These are phyloP conservation scores for Trebouxia sp. DNA, from an alignment of 139 green algal genomes.

Conservation along the genomic window DNA sequence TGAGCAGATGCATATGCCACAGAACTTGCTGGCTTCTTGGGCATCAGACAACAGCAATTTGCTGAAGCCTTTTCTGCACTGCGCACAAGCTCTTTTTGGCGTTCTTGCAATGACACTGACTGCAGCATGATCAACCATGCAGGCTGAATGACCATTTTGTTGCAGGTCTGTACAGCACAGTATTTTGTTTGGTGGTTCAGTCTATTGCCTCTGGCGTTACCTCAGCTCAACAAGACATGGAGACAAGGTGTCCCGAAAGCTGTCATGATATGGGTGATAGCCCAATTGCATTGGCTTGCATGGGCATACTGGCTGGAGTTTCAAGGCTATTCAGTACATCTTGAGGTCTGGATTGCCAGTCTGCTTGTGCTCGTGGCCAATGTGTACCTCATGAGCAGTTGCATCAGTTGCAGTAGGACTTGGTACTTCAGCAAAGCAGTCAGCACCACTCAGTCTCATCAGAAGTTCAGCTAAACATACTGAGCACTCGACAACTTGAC, in stretches of 20 bases:
- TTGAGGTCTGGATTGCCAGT: slow-evolving; percentile 64
- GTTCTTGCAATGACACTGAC: too few relatives aligned
- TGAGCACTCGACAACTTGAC: too few relatives aligned
- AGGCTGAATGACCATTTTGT: neutral
- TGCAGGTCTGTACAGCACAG: slow-evolving; percentile 80
- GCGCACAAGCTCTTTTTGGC: neutral
- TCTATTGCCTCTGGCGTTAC: slow-evolving; percentile 78
- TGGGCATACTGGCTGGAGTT: slow-evolving; percentile 78
- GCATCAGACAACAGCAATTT: too few relatives aligned
- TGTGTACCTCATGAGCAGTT: slow-evolving; percentile 40
- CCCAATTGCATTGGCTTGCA: slow-evolving; percentile 76
- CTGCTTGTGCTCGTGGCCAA: slow-evolving; percentile 65
- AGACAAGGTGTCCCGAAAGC: neutral
- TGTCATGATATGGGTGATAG: slow-evolving; percentile 43
- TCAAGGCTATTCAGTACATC: slow-evolving; percentile 54
- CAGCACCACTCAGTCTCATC: too few relatives aligned
- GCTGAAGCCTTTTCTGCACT: neutral
- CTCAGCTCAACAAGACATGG: slow-evolving; percentile 31
- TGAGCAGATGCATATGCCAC: too few relatives aligned
- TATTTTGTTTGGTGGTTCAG: slow-evolving; percentile 98
- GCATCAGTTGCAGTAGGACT: slow-evolving; percentile 30
- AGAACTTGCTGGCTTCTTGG: too few relatives aligned
- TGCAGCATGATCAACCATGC: too few relatives aligned
- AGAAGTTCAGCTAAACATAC: too few relatives aligned
- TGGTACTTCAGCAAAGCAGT: neutral